Base-by-base conservation (phyloP, 495 filamentous ascomycete species). In the Xylaria acuta region DNA sequence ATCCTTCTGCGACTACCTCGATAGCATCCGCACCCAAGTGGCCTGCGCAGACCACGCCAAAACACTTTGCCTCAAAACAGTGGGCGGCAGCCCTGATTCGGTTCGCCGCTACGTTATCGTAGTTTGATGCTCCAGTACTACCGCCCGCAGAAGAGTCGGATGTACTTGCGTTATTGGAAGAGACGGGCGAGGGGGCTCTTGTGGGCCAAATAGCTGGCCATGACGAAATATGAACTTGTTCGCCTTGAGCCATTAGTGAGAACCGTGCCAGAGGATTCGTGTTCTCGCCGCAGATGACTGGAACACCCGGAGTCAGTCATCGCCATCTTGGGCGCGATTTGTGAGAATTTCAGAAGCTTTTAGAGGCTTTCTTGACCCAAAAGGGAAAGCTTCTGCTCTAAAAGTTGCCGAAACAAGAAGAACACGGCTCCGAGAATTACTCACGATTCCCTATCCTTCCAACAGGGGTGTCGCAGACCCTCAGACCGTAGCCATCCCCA, bases 31-130 rank as follows among this genome's bases (percentile, higher is more conserved):
- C 64, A 12, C 76, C 79, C 11, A 83, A 71, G 27, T 75, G 72
- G 0, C 81, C 78, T 0, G 78, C 75, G 72, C 81, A 81, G 8
- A 83, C 51, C 2, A 85, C 77, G 0, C 82, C 84, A 66, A 85
- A 85, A 54, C 78, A 83, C 72, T 84, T 86, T 9, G 79, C 82
- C 63, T 84, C 83, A 70, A 86, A 86, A 68, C 82, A 84, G 64
- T 86, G 82, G 1, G 81, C 82, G 1, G 82, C 82, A 1, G 81
- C 78, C 1, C 84, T 73, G 20, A 75, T 79, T 27, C 78, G 71
- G 56, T 84, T 85, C 1, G 82, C 84, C 5, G 77, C 74, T 2
- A 84, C 75, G 60, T 86, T 84, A 54, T 84, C 81, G 70, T 82
- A 86, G 47, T 80, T 81, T 36, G 58, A 72, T 3, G 69, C 68